Base-by-base conservation (phyloP, 2,329 filamentous ascomycete species). In the Cylindrodendrum hubeiense region DNA sequence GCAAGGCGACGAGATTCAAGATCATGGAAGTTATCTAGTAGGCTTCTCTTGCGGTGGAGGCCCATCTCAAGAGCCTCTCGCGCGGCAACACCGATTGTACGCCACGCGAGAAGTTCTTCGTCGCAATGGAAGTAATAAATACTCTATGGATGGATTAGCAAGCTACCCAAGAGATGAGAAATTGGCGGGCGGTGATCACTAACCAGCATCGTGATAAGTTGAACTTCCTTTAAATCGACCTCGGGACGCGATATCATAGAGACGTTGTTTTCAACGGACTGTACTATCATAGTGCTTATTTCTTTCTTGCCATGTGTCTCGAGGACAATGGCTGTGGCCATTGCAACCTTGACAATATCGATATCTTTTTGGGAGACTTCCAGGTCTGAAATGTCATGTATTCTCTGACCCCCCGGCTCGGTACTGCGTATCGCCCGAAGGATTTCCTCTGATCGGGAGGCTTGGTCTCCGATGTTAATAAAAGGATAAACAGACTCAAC, bases 91-190 rank as follows among this genome's bases (percentile, higher is more conserved):
- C 83, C 82, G 43, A 84, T 85, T 1, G 81, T 75, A 0, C 84
- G 79, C 83, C 84, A 85, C 0, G 84, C 80, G 0, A 85, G 78
- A 1, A 86, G 76, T 56, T 86, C 85, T 28, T 86, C 82, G 52
- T 85, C 85, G 12, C 78, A 79, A 63, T 85, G 79, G 37, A 82
- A 82, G 66, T 81, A 79, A 64, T 81, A 82, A 2, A 80, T 80
- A 62, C 79, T 80, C 79, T 80, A 4, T 3, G 4, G 3, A 9
- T 10, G 7, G 26, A 47, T 64, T 8, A 65, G 51, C 26, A n/a
- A 17, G 19, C 15, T 3, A 19, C 15, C 9, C 21, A 2, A 2
- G 3, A 39, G n/a, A 47, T n/a, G n/a, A 54, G 2, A 28, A 10
- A 34, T n/a, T 9, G 26, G 3, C 19, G n/a, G 2, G 34, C 15